Percentiles rank a stretch among this genome's conserved stretches.
Evolutionary conservation across 2,329 filamentous ascomycete species (phyloP).

Genomic region (Alternaria solani): DNA sequence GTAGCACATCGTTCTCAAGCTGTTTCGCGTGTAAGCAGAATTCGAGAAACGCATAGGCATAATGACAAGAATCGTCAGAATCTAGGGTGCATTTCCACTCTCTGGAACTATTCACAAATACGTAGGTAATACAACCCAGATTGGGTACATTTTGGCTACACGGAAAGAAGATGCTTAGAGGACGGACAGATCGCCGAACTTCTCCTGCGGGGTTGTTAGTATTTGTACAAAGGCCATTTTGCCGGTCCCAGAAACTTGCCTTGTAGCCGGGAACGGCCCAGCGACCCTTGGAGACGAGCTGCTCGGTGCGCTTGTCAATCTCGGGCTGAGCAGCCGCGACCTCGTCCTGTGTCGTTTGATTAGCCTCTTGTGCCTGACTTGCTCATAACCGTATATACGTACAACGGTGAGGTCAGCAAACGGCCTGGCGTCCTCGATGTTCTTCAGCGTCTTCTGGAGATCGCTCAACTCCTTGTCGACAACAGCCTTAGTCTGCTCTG

Average conservation of each 20-base stretch:
- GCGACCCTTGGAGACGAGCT: constrained; percentile 96
- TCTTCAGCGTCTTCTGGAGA: constrained; percentile 91
- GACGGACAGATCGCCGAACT: constrained; percentile 96
- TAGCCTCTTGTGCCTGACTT: constrained; percentile 21
- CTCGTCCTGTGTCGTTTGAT: constrained; percentile 75
- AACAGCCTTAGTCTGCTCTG: constrained; percentile 94
- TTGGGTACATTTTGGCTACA: constrained; percentile 40
- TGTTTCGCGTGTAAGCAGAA: neutral
- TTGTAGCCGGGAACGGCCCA: constrained; percentile 99
- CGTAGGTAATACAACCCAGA: constrained; percentile 51
- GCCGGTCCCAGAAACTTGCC: constrained; percentile 64
- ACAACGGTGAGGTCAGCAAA: constrained; percentile 98
- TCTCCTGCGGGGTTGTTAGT: constrained; percentile 77
- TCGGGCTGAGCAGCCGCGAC: constrained; percentile 92
- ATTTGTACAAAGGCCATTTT: neutral
- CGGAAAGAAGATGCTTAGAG: constrained; percentile 69
- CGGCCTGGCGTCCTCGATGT: constrained; percentile 94
- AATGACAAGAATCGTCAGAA: constrained; percentile 8
- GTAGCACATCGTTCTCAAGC: neutral
- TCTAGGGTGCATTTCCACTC: constrained; percentile 43
- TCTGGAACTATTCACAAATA: constrained; percentile 51
- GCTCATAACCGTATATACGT: constrained; percentile 59
- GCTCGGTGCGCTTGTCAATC: constrained; percentile 94
- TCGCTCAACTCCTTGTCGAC: constrained; percentile 95
- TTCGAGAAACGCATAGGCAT: neutral